Percentiles rank a stretch among this genome's conserved stretches.
These are phyloP conservation scores for Mycena belliarum DNA, from an alignment of 768 basidiomycete species.

Conservation along the genomic window DNA sequence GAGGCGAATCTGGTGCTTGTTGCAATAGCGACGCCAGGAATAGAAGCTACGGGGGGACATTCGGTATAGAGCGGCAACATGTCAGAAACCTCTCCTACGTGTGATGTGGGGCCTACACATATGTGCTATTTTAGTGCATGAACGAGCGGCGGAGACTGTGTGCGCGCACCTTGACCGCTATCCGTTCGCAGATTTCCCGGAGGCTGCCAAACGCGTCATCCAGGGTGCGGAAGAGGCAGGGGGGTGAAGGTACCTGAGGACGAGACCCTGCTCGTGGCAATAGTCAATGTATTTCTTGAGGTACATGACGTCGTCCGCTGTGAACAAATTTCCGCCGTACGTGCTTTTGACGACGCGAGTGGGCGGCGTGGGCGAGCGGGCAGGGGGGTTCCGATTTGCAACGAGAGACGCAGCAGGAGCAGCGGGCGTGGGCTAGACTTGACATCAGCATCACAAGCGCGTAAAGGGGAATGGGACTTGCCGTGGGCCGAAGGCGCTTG, in stretches of 20 bases:
- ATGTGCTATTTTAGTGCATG: slow-evolving; percentile 5
- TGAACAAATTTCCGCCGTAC: slow-evolving; percentile 87
- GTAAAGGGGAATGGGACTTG: slow-evolving; percentile 24
- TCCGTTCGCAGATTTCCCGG: slow-evolving; percentile 84
- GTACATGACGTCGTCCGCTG: slow-evolving; percentile 79
- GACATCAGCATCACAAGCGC: slow-evolving; percentile 2
- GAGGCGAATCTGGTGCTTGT: slow-evolving; percentile 89
- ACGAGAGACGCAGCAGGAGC: slow-evolving; percentile 69
- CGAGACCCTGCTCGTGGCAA: slow-evolving; percentile 84
- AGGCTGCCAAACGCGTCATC: slow-evolving; percentile 38
- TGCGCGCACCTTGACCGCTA: slow-evolving; percentile 71
- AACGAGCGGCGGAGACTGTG: slow-evolving; percentile 1
- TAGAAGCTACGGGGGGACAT: slow-evolving; percentile 58
- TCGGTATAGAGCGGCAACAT: slow-evolving; percentile 4
- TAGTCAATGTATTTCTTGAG: slow-evolving; percentile 89
- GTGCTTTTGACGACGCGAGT: slow-evolving; percentile 85
- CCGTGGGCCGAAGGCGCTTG: slow-evolving; percentile 67
- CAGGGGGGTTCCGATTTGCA: slow-evolving; percentile 64
- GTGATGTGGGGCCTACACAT: slow-evolving; percentile 88
- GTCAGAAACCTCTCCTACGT: slow-evolving; percentile 53
- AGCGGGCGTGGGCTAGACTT: slow-evolving; percentile 56
- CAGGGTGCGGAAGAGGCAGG: neutral
- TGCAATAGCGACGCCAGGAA: slow-evolving; percentile 90
- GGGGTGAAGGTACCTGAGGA: slow-evolving; percentile 57
- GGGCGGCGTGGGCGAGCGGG: slow-evolving; percentile 83